phyloP scores from a whole-genome alignment of 2,329 filamentous ascomycete species.

The Acarospora socialis region DNA sequence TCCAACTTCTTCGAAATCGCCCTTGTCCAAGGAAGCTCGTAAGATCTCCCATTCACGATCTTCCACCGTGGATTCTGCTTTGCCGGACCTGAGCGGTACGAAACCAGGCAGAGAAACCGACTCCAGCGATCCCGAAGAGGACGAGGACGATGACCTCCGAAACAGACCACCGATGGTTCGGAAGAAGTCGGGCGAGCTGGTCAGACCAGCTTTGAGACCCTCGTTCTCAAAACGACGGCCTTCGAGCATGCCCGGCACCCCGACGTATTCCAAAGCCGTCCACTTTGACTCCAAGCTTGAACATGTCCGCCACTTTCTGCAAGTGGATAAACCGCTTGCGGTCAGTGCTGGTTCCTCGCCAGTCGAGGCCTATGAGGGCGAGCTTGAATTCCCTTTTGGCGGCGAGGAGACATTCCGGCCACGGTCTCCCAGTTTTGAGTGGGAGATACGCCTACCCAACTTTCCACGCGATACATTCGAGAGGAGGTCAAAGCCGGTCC shows the following conservation, averaged over 20 bases:
- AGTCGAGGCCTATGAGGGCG: conserved; percentile 73
- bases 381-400: conserved; percentile 77
- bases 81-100: conserved; percentile 28
- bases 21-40: conserved; percentile 40
- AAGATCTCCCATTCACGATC: conserved; percentile 49
- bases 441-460: conserved; percentile 75
- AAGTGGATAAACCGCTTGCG: conserved; percentile 86
- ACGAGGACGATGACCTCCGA: conserved; percentile 46
- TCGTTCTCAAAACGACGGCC: conserved; percentile 61
- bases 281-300: conserved; percentile 96
- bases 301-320: conserved; percentile 88
- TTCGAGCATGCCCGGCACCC: conserved; percentile 94
- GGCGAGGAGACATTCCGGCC: conserved; percentile 33
- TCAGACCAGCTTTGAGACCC: conserved; percentile 76
- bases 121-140: conserved; percentile 24
- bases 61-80: conserved; percentile 40
- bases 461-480: conserved; percentile 57
- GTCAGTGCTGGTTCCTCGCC: conserved; percentile 92
- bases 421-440: conserved; percentile 51
- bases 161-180: conserved; percentile 83
- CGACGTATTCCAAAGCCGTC: conserved; percentile 91
- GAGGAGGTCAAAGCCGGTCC: conserved; percentile 53
- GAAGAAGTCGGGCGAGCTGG: conserved; percentile 96
- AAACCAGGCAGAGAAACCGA: conserved; percentile 29
- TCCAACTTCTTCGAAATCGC: conserved; percentile 22